Percentiles rank a stretch among this genome's conserved stretches.
phyloP scores from a whole-genome alignment of 352 stramenopile genomes.

The Phytophthora chlamydospora region DNA sequence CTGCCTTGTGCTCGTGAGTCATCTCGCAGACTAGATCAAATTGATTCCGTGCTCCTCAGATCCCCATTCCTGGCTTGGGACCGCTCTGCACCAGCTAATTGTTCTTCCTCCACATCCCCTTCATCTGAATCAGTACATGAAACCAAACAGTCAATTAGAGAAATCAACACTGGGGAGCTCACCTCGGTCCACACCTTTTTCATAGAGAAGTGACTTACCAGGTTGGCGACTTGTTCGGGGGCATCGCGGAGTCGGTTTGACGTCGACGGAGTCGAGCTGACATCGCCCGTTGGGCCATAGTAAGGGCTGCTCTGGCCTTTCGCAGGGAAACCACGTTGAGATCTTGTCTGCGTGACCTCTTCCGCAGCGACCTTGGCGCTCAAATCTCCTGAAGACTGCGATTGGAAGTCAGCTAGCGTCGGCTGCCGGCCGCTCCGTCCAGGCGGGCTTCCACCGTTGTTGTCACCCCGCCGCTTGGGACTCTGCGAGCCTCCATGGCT shows the following conservation, averaged over 20 bases:
- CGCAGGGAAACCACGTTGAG: slow-evolving; percentile 43
- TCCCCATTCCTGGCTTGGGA: slow-evolving; percentile 11
- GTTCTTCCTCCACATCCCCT: slow-evolving; percentile 83
- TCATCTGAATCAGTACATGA: slow-evolving; percentile 49
- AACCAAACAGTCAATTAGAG: slow-evolving; percentile 14
- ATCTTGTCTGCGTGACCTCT: slow-evolving; percentile 38
- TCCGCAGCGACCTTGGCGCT: slow-evolving; percentile 41
- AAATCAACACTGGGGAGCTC: slow-evolving; percentile 2
- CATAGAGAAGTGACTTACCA: slow-evolving; percentile 44
- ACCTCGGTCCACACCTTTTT: slow-evolving; percentile 20
- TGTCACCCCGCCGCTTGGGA: slow-evolving; percentile 39
- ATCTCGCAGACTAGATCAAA: slow-evolving; percentile 41
- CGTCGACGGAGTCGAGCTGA: slow-evolving; percentile 37
- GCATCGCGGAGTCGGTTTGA: slow-evolving; percentile 43
- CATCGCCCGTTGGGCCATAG: slow-evolving; percentile 38
- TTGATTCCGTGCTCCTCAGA: slow-evolving; percentile 25
- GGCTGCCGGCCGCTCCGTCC: slow-evolving; percentile 28
- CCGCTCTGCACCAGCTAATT: slow-evolving; percentile 51
- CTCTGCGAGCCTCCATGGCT: slow-evolving; percentile 43
- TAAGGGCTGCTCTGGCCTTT: slow-evolving; percentile 53
- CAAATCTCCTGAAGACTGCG: slow-evolving; percentile 48
- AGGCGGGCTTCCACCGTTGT: slow-evolving; percentile 57
- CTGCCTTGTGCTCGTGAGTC: slow-evolving; percentile 31
- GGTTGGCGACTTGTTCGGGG: slow-evolving; percentile 53
- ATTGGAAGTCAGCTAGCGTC: slow-evolving; percentile 47